Evolutionary conservation across 768 basidiomycete genomes (phyloP), one percentile per base, ranked within the genome.

Genomic region (Hortiboletus flavorubellus): DNA sequence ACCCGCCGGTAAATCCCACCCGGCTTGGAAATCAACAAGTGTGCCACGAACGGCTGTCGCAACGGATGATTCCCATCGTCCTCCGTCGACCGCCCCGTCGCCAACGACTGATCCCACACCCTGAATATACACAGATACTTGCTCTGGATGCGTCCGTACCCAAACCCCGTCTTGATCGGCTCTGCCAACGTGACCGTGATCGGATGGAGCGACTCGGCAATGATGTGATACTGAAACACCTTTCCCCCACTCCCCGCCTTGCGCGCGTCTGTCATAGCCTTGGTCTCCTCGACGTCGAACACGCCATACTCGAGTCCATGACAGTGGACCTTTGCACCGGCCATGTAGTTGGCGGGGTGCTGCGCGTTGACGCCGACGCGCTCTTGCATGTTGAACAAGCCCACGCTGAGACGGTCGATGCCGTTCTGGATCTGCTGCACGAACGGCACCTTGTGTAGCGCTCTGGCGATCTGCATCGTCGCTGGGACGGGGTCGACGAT

Each of bases 241-340:
- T 31, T 48, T 0, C 16, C 31, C 23, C 41, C 43, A 11, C 16
- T 26, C 26, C 33, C 46, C 4, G 7, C 30, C 34, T 21, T 7
- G 21, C 49, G 49, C 4, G 59, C 52, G 18, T 30, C 46, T 29
- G 56, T 37, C 63, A 62, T 65, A 0, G 16, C 53, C 45, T 49
- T 45, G 18, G 50, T 54, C 44, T 65, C 56, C 40, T 64, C 63
- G 16, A 59, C 63, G 45, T 54, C 60, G 1, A 50, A 18, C 38
- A 56, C 51, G 34, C 35, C 23, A 21, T 64, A 64, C 53, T 64
- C 63, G 56, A 64, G 45, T 9, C 63, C 63, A 8, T 65, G 63
- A 14, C 59, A 62, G 21, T 65, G 63, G 10, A 64, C 21, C 26
- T 59, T 65, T 0, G 59, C 63, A 2, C 60, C 63, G 0, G 63